Evolutionary conservation across 2,329 filamentous ascomycete species (phyloP).

Genomic region (Leptosphaerulina australis): DNA sequence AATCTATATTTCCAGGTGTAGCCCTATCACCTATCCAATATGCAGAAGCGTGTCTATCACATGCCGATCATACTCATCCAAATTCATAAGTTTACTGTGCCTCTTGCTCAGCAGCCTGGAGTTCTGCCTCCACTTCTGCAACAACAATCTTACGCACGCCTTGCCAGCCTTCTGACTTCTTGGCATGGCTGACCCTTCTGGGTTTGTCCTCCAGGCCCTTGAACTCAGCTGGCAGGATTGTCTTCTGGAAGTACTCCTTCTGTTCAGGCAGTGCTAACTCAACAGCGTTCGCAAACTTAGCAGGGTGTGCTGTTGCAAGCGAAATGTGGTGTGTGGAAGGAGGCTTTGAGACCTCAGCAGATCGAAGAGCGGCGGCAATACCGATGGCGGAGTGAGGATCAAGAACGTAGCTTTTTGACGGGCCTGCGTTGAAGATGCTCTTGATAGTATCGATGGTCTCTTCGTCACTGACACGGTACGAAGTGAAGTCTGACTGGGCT

Average conservation of each 20-base stretch:
- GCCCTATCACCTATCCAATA: background rate
- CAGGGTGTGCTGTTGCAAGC: slow-evolving; percentile 91
- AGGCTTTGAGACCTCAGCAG: slow-evolving; percentile 60
- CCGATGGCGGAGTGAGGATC: slow-evolving; percentile 94
- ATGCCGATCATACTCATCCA: slow-evolving; percentile 9
- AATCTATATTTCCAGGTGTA: slow-evolving; percentile 1
- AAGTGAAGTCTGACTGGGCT: slow-evolving; percentile 78
- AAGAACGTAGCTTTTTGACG: slow-evolving; percentile 70
- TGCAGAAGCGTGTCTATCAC: slow-evolving; percentile 13
- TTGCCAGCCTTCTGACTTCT: slow-evolving; percentile 70
- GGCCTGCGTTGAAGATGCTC: slow-evolving; percentile 56
- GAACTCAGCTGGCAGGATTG: slow-evolving; percentile 82
- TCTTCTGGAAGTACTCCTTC: slow-evolving; percentile 75
- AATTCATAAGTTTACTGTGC: slow-evolving; percentile 17
- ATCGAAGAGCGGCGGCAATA: slow-evolving; percentile 75
- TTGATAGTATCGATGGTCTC: slow-evolving; percentile 57
- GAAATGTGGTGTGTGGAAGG: slow-evolving; percentile 71
- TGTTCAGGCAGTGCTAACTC: slow-evolving; percentile 75
- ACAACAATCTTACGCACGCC: slow-evolving; percentile 77
- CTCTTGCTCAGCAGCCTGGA: slow-evolving; percentile 39
- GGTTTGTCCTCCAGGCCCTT: slow-evolving; percentile 77
- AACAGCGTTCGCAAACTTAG: slow-evolving; percentile 89
- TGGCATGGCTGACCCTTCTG: slow-evolving; percentile 72
- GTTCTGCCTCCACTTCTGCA: slow-evolving; percentile 66
- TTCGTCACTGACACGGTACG: slow-evolving; percentile 69